Evolutionary conservation across 768 basidiomycete species (phyloP).

Genomic region (Boletus sp.): DNA sequence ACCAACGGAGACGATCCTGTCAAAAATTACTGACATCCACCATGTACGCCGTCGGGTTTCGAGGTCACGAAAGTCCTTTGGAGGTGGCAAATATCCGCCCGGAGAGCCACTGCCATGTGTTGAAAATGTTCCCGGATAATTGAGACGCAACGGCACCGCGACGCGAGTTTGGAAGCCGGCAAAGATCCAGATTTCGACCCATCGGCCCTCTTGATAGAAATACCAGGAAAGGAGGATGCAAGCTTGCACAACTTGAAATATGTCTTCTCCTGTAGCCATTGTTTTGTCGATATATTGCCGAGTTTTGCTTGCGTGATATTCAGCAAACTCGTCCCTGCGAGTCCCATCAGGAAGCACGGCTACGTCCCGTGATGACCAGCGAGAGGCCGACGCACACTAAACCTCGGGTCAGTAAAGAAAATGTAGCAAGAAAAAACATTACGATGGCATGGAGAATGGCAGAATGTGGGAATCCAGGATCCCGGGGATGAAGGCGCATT

Average conservation of each 20-base stretch:
- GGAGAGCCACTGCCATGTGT: constrained; percentile 66
- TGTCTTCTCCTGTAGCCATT: constrained; percentile 86
- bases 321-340: constrained; percentile 81
- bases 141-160: constrained; percentile 76
- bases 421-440: constrained; percentile 24
- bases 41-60: constrained; percentile 80
- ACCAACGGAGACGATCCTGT: constrained; percentile 76
- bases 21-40: constrained; percentile 91
- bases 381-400: constrained; percentile 80
- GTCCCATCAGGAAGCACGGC: constrained; percentile 70
- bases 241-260: constrained; percentile 84
- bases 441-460: constrained; percentile 91
- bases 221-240: constrained; percentile 88
- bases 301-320: constrained; percentile 86
- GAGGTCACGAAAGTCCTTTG: constrained; percentile 70
- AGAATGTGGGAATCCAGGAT: constrained; percentile 84
- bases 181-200: constrained; percentile 93
- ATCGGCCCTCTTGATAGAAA: constrained; percentile 84
- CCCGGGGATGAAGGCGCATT: constrained; percentile 75
- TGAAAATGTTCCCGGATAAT: constrained; percentile 83
- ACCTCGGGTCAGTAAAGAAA: constrained; percentile 8
- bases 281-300: constrained; percentile 84
- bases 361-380: constrained; percentile 74
- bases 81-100: constrained; percentile 77
- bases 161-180: constrained; percentile 83